These are phyloP conservation scores for Rhodamnia argentea DNA, from an alignment of 345 rosid genomes.

Conservation along the genomic window DNA sequence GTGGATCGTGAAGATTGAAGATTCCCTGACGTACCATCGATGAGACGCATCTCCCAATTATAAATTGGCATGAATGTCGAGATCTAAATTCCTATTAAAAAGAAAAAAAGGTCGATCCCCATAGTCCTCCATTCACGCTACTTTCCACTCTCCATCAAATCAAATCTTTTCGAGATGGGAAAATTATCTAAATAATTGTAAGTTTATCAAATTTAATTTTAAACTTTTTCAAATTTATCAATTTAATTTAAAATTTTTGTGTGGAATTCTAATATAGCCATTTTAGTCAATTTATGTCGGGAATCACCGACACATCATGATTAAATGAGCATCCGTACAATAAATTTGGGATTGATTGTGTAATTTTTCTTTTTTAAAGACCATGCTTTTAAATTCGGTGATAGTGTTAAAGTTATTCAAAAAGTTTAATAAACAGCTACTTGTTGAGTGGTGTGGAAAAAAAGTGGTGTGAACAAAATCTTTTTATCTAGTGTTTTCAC, in stretches of 20 bases:
- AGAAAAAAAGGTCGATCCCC: background rate
- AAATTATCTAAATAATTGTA: background rate
- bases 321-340: background rate
- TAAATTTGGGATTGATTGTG: rapidly evolving
- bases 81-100: background rate
- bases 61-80: background rate
- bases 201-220: rapidly evolving
- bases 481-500: background rate
- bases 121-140: background rate
- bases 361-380: background rate
- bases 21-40: background rate
- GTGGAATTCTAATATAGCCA: rapidly evolving
- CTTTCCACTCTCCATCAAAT: background rate
- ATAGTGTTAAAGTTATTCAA: background rate
- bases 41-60: background rate
- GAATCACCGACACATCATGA: rapidly evolving
- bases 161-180: background rate
- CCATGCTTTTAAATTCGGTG: background rate
- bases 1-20: background rate
- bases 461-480: background rate
- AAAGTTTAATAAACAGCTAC: background rate
- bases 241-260: background rate
- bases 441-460: background rate
- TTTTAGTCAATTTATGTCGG: rapidly evolving
- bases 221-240: rapidly evolving